These are phyloP conservation scores for Aspergillus felis DNA, from an alignment of 2,329 filamentous ascomycete genomes.

Conservation along the genomic window DNA sequence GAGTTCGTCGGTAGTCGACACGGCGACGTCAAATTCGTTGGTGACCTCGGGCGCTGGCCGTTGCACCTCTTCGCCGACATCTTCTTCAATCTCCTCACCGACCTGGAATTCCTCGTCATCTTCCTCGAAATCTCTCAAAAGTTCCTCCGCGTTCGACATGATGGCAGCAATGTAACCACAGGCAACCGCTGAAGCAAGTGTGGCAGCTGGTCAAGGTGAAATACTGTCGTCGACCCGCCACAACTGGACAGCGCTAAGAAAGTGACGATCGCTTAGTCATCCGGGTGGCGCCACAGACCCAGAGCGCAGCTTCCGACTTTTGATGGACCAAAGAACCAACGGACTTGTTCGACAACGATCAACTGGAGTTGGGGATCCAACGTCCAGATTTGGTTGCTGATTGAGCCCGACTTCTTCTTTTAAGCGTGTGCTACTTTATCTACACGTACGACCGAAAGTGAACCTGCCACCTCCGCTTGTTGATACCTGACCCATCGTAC, in stretches of 20 bases:
- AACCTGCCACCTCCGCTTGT: neutral
- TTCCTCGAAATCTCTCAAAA: slow-evolving; percentile 79
- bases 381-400: neutral
- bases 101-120: slow-evolving; percentile 69
- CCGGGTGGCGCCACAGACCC: slow-evolving; percentile 13
- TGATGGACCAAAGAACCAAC: neutral
- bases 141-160: slow-evolving; percentile 92
- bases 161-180: slow-evolving; percentile 6
- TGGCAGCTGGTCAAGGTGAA: neutral
- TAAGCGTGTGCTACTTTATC: neutral
- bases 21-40: slow-evolving; percentile 80
- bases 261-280: neutral
- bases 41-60: slow-evolving; percentile 67
- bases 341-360: neutral
- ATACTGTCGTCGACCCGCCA: neutral
- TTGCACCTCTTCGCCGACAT: slow-evolving; percentile 54
- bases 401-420: neutral
- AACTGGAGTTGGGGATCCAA: slow-evolving; percentile 3
- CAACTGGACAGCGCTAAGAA: neutral
- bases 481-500: neutral
- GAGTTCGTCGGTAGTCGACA: slow-evolving; percentile 89
- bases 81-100: slow-evolving; percentile 63
- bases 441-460: neutral
- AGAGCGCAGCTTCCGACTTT: slow-evolving; percentile 12
- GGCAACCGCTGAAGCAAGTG: neutral